These are phyloP conservation scores for Meyerozyma athensensis DNA, from an alignment of 1,139 yeast genomes.

Conservation along the genomic window DNA sequence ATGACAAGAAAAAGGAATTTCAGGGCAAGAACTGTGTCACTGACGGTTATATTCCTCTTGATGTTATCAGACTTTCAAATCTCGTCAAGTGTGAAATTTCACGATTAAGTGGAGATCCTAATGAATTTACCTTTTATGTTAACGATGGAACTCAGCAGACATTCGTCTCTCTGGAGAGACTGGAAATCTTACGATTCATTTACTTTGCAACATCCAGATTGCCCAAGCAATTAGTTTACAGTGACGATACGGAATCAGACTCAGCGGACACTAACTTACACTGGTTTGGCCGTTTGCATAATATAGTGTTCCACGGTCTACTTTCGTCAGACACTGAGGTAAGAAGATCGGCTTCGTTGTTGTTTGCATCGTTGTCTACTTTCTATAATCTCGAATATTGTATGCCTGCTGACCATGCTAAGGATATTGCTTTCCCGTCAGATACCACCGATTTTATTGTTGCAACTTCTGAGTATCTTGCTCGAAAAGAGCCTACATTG, in stretches of 20 bases:
- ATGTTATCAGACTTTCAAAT: conserved; percentile 46
- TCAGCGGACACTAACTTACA: conserved; percentile 12
- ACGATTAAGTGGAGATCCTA: conserved; percentile 19
- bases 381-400: conserved; percentile 63
- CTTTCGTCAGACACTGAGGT: conserved; percentile 56
- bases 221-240: conserved; percentile 24
- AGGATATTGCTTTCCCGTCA: conserved; percentile 67
- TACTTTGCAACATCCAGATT: conserved; percentile 60
- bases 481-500: conserved; percentile 53
- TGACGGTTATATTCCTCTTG: conserved; percentile 43
- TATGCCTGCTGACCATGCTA: conserved; percentile 50
- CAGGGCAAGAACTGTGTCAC: conserved; percentile 21
- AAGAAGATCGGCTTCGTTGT: conserved; percentile 57
- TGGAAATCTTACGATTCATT: conserved; percentile 64
- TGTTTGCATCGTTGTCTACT: conserved; percentile 60
- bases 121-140: conserved; percentile 55
- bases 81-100: conserved; percentile 52
- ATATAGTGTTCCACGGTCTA: conserved; percentile 65
- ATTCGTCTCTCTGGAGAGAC: conserved; percentile 54
- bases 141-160: conserved; percentile 42
- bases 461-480: conserved; percentile 53
- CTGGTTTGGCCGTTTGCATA: conserved; percentile 57
- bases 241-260: conserved; percentile 12
- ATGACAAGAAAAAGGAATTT: conserved; percentile 24
- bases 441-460: conserved; percentile 64